These are phyloP conservation scores for Tolypocladium capitatum DNA, from an alignment of 2,329 filamentous ascomycete species.

Conservation along the genomic window DNA sequence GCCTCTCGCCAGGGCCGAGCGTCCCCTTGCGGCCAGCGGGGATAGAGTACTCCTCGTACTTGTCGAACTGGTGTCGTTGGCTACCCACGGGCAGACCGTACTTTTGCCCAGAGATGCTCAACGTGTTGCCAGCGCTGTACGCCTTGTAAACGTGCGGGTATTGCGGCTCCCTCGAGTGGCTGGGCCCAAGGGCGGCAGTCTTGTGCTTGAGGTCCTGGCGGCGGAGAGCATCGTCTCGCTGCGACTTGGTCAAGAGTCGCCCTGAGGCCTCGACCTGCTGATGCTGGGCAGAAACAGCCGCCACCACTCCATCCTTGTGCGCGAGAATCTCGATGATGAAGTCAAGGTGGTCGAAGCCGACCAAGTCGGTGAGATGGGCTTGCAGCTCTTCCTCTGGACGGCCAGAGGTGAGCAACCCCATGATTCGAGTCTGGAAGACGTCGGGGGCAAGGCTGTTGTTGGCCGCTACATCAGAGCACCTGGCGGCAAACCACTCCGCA, in stretches of 20 bases:
- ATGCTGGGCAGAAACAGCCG: conserved; percentile 23
- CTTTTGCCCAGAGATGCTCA: conserved; percentile 67
- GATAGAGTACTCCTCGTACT: conserved; percentile 81
- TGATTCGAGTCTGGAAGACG: conserved; percentile 66
- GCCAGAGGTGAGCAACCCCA: conserved; percentile 57
- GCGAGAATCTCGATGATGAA: conserved; percentile 83
- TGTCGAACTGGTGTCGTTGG: conserved; percentile 53
- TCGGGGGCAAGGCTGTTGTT: conserved; percentile 54
- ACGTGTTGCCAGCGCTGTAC: conserved; percentile 72
- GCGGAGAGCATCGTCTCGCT: conserved; percentile 67
- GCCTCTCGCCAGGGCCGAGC: conserved; percentile 56
- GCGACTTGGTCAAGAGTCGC: conserved; percentile 57
- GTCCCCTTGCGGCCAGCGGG: conserved; percentile 71
- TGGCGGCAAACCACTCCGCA: conserved; percentile 55
- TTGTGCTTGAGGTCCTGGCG: conserved; percentile 76
- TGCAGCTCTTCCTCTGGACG: conserved; percentile 75
- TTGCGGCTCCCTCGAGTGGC: conserved; percentile 56
- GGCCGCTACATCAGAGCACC: conserved; percentile 53
- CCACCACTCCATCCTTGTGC: conserved; percentile 56
- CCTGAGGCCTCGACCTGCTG: conserved; percentile 19
- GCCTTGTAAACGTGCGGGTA: conserved; percentile 91
- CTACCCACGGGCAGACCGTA: conserved; percentile 72
- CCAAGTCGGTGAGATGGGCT: conserved; percentile 72
- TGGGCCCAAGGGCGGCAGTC: conserved; percentile 53
- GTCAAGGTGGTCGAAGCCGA: conserved; percentile 89